Evolutionary conservation across 176 grass and related monocot species (phyloP).

Genomic region (Metroxylon sagu): DNA sequence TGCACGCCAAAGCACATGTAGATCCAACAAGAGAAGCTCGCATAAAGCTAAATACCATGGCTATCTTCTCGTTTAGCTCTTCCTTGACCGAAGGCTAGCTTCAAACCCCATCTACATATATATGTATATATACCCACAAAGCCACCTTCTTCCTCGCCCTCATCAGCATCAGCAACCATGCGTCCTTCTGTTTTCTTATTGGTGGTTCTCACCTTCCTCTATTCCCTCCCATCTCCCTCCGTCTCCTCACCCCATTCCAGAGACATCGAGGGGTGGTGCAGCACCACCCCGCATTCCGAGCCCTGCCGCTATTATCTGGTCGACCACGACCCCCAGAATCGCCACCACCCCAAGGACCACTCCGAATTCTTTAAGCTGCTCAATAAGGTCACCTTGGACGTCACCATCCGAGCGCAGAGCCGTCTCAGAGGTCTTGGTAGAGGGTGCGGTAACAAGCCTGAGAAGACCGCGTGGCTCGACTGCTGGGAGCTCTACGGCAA

Average conservation of each 20-base stretch:
- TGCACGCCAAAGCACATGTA: too few relatives aligned
- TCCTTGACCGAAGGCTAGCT: too few relatives aligned
- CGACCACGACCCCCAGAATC: not conserved
- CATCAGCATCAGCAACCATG: too few relatives aligned
- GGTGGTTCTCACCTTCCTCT: not conserved
- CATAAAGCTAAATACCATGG: too few relatives aligned
- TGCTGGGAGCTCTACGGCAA: constrained; percentile 40
- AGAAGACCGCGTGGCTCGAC: constrained; percentile 26
- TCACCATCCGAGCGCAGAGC: constrained; percentile 20
- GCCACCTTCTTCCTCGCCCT: too few relatives aligned
- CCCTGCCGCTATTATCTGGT: constrained; percentile 27
- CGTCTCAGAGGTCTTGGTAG: constrained; percentile 19
- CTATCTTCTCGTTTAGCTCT: too few relatives aligned
- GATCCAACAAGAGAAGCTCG: too few relatives aligned
- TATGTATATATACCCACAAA: too few relatives aligned
- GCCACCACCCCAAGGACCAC: constrained; percentile 5
- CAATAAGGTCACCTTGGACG: constrained; percentile 19
- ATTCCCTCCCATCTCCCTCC: not conserved
- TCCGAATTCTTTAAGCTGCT: constrained; percentile 22
- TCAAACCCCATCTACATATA: too few relatives aligned
- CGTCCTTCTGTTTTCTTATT: constrained; percentile 5
- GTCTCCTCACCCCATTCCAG: not conserved
- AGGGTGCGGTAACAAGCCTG: constrained; percentile 7
- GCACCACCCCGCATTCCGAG: constrained; percentile 26
- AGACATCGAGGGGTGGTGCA: constrained; percentile 32